Evolutionary conservation across 331 rosid genomes (phyloP), one percentile per base, ranked within the genome.

Genomic region (Spiraea crenata): DNA sequence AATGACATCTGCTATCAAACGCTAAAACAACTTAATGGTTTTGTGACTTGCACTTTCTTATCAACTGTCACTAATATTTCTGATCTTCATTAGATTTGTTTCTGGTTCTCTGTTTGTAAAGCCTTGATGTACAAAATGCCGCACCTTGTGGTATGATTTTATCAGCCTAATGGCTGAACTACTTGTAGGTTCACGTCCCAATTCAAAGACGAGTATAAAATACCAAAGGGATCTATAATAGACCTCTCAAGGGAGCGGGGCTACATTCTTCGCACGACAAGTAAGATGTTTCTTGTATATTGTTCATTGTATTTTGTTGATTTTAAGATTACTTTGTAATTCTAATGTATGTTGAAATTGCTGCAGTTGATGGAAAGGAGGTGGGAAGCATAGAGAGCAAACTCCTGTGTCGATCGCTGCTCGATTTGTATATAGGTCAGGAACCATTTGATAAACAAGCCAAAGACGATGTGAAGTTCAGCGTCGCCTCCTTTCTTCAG

Each of bases 341-440:
- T 16, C 17, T 25, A 49, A 10, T 0, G 6, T 5, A 47, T 39
- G 50, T 31, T 16, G 19, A 51, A 42, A 50, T 66, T 80, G 55
- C 16, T 77, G 77, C 60, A 95, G 99, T 95, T 82, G 96, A 95
- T 41, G 96, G 98, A 67, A 81, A 91, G 55, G 96, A 95, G 77
- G 92, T 95, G 77, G 97, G 99, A 81, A 89, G 90, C 74, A 86
- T 95, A 67, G 82, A 90, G 80, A 95, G 97, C 77, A 85, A 86
- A 76, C 82, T 89, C 42, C 83, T 95, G 14, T 95, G 96, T 73
- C 81, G 69, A 41, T 88, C 93, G 19, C 74, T 95, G 57, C 73
- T 95, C 74, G 97, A 93, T 84, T 82, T 93, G 60, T 93, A 89
- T 56, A 72, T 91, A 41, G 99, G 99, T 17, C 91, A 93, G 71